A percentile compares a stretch with the other conserved stretches of the same genome.
Evolutionary conservation across 495 filamentous ascomycete species (phyloP).

Genomic region (Trichodelitschia bisporula): DNA sequence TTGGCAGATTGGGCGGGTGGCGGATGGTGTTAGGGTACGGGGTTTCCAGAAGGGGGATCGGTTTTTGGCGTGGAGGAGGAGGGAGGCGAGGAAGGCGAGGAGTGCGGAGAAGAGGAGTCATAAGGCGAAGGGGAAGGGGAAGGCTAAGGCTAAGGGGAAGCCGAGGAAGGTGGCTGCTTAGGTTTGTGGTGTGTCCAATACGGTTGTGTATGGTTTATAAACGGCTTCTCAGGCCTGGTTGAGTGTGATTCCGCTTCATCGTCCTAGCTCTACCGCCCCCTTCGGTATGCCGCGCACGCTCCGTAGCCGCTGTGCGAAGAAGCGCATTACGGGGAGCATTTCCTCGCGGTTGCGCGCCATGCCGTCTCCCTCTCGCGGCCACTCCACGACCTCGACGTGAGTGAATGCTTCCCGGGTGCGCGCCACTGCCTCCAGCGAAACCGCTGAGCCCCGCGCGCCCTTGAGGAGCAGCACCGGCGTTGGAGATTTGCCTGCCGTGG

Average conservation of each 20-base stretch:
- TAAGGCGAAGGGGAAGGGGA: conserved; percentile 11
- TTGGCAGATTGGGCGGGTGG: conserved; percentile 54
- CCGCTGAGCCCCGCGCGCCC: conserved; percentile 31
- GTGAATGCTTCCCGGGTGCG: conserved; percentile 41
- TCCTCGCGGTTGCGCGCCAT: conserved; percentile 73
- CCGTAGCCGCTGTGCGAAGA: conserved; percentile 54
- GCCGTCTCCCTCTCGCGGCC: conserved; percentile 47
- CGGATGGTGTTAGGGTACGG: conserved; percentile 26
- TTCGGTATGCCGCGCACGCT: conserved; percentile 36
- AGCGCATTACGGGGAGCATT: conserved; percentile 81
- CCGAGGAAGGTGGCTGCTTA: too few species aligned
- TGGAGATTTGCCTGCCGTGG: conserved; percentile 25
- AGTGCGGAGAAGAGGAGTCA: conserved; percentile 25
- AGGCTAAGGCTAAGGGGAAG: too few species aligned
- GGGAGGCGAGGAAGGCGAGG: conserved; percentile 23
- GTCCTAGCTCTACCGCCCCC: conserved; percentile 29
- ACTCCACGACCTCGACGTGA: conserved; percentile 47
- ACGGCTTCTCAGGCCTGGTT: too few species aligned
- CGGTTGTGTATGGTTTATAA: too few species aligned
- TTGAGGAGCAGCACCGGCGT: conserved; percentile 56
- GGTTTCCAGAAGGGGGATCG: conserved; percentile 29
- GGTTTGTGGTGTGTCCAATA: too few species aligned
- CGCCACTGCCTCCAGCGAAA: conserved; percentile 38
- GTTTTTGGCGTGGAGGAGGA: conserved; percentile 38
- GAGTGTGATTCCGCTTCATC: too few species aligned